A percentile compares a stretch with the other conserved stretches of the same genome.
phyloP scores from a whole-genome alignment of 1,284 basidiomycete genomes.

The Caloboletus inedulis region DNA sequence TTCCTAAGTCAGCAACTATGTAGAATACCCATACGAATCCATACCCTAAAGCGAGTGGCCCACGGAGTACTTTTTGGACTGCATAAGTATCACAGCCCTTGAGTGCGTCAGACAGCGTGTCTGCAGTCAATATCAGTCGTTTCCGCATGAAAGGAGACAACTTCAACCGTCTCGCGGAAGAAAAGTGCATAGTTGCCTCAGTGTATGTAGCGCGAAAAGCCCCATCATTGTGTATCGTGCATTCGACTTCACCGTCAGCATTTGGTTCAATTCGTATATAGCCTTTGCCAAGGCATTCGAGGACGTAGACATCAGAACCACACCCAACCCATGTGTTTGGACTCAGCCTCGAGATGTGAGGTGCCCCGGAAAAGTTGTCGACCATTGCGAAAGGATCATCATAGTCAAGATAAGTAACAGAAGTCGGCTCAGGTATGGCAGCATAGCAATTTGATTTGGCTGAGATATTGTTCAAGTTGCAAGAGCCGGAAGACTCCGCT shows the following conservation, averaged over 20 bases:
- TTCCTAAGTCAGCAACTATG: conserved; percentile 11
- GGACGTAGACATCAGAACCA: conserved; percentile 69
- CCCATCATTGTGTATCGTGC: not conserved
- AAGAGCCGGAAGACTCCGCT: conserved; percentile 28
- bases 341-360: conserved; percentile 52
- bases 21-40: conserved; percentile 7
- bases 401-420: conserved; percentile 78
- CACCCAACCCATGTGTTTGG: conserved; percentile 79
- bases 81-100: conserved; percentile 70
- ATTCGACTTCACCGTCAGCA: conserved; percentile 34
- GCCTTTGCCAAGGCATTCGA: conserved; percentile 78
- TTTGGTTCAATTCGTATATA: conserved; percentile 65
- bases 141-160: conserved; percentile 55
- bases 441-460: conserved; percentile 23
- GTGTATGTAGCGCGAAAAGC: conserved; percentile 50
- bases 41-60: conserved; percentile 48
- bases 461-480: conserved; percentile 3
- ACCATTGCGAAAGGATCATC: conserved; percentile 74
- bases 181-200: conserved; percentile 47
- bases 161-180: conserved; percentile 45
- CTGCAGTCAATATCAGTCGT: conserved; percentile 52
- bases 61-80: conserved; percentile 49
- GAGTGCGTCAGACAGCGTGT: conserved; percentile 54
- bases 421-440: conserved; percentile 54
- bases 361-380: conserved; percentile 49